Evolutionary conservation across 495 filamentous ascomycete genomes (phyloP).

Genomic region (Talaromyces nanjingensis): DNA sequence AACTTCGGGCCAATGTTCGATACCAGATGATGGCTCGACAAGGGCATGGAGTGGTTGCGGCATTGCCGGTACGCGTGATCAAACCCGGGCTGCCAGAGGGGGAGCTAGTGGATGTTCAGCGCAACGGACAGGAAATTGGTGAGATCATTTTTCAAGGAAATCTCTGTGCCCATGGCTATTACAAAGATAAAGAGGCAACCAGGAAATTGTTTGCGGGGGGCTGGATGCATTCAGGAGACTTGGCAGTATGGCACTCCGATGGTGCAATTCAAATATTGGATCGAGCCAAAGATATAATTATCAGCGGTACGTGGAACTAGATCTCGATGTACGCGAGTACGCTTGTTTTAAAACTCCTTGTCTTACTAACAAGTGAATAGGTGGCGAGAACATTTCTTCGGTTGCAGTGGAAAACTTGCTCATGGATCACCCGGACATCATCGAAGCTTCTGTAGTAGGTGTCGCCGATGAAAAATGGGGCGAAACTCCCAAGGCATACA

Average conservation of each 20-base stretch:
- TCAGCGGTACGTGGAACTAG: constrained; percentile 60
- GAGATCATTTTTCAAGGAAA: constrained; percentile 90
- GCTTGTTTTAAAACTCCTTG: neutral
- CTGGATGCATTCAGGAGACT: constrained; percentile 78
- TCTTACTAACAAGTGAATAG: constrained; percentile 29
- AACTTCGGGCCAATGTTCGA: constrained; percentile 58
- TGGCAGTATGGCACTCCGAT: constrained; percentile 88
- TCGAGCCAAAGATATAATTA: constrained; percentile 95
- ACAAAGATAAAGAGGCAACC: constrained; percentile 83
- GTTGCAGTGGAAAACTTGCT: constrained; percentile 89
- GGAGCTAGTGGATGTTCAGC: constrained; percentile 65
- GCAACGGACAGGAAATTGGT: constrained; percentile 82
- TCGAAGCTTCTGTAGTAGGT: constrained; percentile 85
- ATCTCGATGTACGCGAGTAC: neutral
- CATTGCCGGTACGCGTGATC: constrained; percentile 73
- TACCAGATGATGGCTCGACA: constrained; percentile 85
- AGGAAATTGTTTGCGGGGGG: constrained; percentile 82
- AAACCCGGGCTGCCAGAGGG: constrained; percentile 64
- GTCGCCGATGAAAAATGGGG: constrained; percentile 89
- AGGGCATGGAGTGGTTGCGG: constrained; percentile 83
- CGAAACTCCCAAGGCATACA: constrained; percentile 79
- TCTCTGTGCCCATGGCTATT: constrained; percentile 86
- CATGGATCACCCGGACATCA: constrained; percentile 74
- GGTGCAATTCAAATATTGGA: constrained; percentile 88
- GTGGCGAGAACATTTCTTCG: constrained; percentile 94